Evolutionary conservation across 2,329 filamentous ascomycete species (phyloP), one percentile per base, ranked within the genome.

Genomic region (Chrysosphaeria jannelii): DNA sequence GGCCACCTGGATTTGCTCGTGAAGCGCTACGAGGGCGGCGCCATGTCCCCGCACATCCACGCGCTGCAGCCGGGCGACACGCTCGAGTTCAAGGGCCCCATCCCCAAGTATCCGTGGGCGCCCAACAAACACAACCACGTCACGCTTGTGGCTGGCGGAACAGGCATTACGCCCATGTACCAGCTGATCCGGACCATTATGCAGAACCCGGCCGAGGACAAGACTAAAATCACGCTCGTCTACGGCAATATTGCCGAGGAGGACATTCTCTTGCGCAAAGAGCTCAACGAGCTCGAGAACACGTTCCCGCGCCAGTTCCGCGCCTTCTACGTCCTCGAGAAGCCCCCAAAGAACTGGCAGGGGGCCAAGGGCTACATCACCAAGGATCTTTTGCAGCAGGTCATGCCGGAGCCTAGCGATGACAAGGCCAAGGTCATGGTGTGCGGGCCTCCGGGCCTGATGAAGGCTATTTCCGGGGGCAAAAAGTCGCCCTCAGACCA

Each of bases 81-180:
- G 10, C 64, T 97, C 26, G 68, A 81, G 30, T 65, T 97, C 53
- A 93, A 97, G 58, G 85, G 85, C 10, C 85, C 85, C 3, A 63
- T 97, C 19, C 74, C 76, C 37, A 97, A 97, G 50, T 93, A 91
- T 47, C 47, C 62, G 15, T 93, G 79, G 79, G 41, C 61, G 25
- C 40, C 67, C 34, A 93, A 93, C 60, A 91, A 90, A 61, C 79
- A 91, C 52, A 52, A 74, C 29, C 78, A 93, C 53, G 63, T 88
- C 36, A 68, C 62, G 19, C 54, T 81, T 33, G 60, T 97, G 31
- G 76, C 81, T n/a, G 85, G 85, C 36, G 85, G 85, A 33, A 91
- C 85, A 6, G 85, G 85, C 30, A 89, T 97, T 45, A 85, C 85
- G 8, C 85, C 85, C 35, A 91, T 93, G 81, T 93, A 74, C 57